These are phyloP conservation scores for Ogataea glucozyma DNA, from an alignment of 805 yeast genomes.

Conservation along the genomic window DNA sequence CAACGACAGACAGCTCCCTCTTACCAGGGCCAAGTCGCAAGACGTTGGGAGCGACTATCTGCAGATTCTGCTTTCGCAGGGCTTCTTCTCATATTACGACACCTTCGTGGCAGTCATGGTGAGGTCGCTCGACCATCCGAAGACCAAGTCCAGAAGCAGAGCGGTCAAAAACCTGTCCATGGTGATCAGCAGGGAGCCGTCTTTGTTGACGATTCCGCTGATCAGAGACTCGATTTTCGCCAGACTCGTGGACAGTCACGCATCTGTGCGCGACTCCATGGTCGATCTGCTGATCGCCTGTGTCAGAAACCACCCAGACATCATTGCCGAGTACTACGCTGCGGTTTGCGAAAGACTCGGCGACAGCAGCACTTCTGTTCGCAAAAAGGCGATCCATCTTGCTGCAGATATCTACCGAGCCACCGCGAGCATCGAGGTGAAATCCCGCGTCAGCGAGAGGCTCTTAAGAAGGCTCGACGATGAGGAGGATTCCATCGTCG, in stretches of 20 bases:
- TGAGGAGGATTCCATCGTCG: slow-evolving; percentile 60
- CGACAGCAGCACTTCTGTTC: slow-evolving; percentile 65
- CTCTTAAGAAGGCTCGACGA: slow-evolving; percentile 62
- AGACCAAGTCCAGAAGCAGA: slow-evolving; percentile 55
- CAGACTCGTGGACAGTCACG: slow-evolving; percentile 58
- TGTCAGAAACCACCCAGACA: slow-evolving; percentile 43
- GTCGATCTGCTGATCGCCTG: slow-evolving; percentile 62
- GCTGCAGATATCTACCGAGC: slow-evolving; percentile 47
- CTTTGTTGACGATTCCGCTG: slow-evolving; percentile 48
- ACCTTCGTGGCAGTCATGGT: slow-evolving; percentile 52
- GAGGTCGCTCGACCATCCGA: slow-evolving; percentile 47
- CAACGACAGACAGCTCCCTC: slow-evolving; percentile 7
- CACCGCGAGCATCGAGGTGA: slow-evolving; percentile 34
- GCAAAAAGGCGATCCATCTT: slow-evolving; percentile 60
- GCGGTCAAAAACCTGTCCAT: slow-evolving; percentile 65
- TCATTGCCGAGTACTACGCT: slow-evolving; percentile 49
- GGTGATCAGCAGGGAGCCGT: slow-evolving; percentile 53
- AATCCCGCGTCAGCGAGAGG: slow-evolving; percentile 48
- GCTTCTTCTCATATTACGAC: slow-evolving; percentile 46
- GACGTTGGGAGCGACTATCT: slow-evolving; percentile 20
- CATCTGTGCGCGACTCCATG: slow-evolving; percentile 75
- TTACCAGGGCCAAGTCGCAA: not conserved
- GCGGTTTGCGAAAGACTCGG: slow-evolving; percentile 48
- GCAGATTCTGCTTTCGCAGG: slow-evolving; percentile 32
- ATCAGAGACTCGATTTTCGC: slow-evolving; percentile 54